A percentile compares a stretch with the other conserved stretches of the same genome.
These are phyloP conservation scores for Daedalea quercina DNA, from an alignment of 768 basidiomycete genomes.

Conservation along the genomic window DNA sequence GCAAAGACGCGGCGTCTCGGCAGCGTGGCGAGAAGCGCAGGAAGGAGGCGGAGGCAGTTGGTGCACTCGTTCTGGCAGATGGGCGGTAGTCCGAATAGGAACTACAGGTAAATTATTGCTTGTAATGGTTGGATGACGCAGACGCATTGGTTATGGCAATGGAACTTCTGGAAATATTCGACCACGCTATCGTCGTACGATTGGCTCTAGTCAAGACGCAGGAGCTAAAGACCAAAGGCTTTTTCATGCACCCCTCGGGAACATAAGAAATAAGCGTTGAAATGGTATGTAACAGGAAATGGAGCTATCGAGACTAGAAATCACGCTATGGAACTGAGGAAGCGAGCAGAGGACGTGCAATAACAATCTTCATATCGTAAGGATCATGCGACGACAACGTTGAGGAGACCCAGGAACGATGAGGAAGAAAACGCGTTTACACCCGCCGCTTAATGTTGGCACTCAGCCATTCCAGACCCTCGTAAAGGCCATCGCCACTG, in stretches of 20 bases:
- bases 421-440: conserved; percentile 40
- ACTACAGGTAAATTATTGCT: neutral
- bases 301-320: conserved; percentile 4
- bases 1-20: conserved; percentile 50
- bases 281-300: conserved; percentile 19
- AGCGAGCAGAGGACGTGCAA: conserved; percentile 8
- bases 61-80: conserved; percentile 67
- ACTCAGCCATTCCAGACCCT: conserved; percentile 96
- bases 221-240: conserved; percentile 3
- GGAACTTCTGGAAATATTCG: conserved; percentile 15
- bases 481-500: conserved; percentile 96
- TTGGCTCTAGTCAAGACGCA: conserved; percentile 13
- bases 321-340: conserved; percentile 9
- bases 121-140: neutral
- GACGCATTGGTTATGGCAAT: conserved; percentile 18
- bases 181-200: conserved; percentile 4
- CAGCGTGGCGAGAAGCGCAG: conserved; percentile 67
- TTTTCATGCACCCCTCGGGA: conserved; percentile 15
- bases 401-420: conserved; percentile 40
- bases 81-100: conserved; percentile 20
- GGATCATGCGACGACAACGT: conserved; percentile 39
- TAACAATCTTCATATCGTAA: conserved; percentile 27
- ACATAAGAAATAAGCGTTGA: conserved; percentile 12
- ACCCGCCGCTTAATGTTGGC: conserved; percentile 82
- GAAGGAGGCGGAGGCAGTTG: conserved; percentile 74